A percentile compares a stretch with the other conserved stretches of the same genome.
phyloP scores from a whole-genome alignment of 2,329 filamentous ascomycete species.

The Exophiala aquamarina region DNA sequence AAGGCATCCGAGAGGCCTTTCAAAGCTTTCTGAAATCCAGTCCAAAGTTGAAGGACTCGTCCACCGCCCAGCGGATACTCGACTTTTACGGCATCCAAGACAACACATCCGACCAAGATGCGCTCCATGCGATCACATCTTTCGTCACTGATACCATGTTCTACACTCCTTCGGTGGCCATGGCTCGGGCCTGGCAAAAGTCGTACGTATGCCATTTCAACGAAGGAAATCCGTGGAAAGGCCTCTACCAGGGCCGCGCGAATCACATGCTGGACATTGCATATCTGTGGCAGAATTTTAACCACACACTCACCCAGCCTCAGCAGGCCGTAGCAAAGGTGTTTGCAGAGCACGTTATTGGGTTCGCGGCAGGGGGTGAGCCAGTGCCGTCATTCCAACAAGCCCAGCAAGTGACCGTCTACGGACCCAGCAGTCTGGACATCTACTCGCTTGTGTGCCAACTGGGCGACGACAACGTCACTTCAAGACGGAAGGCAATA shows the following conservation, averaged over 20 bases:
- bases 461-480: background rate
- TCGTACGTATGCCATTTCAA: conserved; percentile 42
- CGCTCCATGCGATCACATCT: conserved; percentile 40
- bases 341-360: conserved; percentile 1
- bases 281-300: conserved; percentile 47
- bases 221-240: conserved; percentile 48
- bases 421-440: conserved; percentile 1
- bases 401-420: background rate
- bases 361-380: background rate
- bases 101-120: conserved; percentile 39
- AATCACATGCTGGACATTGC: conserved; percentile 46
- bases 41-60: conserved; percentile 20
- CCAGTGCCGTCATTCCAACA: background rate
- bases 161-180: conserved; percentile 43
- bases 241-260: conserved; percentile 39
- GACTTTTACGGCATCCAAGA: conserved; percentile 40
- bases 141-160: conserved; percentile 48
- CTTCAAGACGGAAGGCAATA: background rate
- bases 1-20: conserved; percentile 12
- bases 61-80: conserved; percentile 30
- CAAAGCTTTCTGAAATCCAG: background rate
- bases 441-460: background rate
- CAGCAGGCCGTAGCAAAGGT: conserved; percentile 26
- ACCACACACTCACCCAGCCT: conserved; percentile 35
- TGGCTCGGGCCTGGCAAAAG: conserved; percentile 36